These are phyloP conservation scores for Mucor mucedo DNA, from an alignment of 371 early-diverging fungal genomes.

Conservation along the genomic window DNA sequence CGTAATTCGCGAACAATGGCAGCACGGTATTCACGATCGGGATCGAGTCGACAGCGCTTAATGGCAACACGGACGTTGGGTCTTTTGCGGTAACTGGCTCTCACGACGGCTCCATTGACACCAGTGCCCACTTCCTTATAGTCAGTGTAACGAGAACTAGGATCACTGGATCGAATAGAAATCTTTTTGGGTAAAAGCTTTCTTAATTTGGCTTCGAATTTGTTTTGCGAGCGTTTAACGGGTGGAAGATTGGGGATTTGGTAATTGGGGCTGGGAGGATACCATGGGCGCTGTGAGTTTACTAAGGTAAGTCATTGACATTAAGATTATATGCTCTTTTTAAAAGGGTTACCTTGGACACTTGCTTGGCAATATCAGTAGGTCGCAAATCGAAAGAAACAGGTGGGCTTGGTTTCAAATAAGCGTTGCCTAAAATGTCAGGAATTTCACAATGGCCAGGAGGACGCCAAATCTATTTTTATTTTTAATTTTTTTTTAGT, in stretches of 20 bases:
- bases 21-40: constrained; percentile 50
- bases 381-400: constrained; percentile 44
- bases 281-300: constrained; percentile 38
- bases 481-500: neutral
- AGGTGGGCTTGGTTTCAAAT: constrained; percentile 48
- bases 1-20: constrained; percentile 51
- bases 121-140: constrained; percentile 53
- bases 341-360: constrained; percentile 39
- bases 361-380: constrained; percentile 45
- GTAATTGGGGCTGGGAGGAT: constrained; percentile 39
- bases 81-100: constrained; percentile 39
- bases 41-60: constrained; percentile 50
- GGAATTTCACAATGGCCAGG: constrained; percentile 57
- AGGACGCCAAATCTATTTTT: constrained; percentile 41
- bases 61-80: constrained; percentile 45
- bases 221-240: constrained; percentile 30
- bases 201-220: constrained; percentile 34
- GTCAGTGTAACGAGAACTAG: constrained; percentile 36
- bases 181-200: constrained; percentile 41
- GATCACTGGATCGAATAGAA: constrained; percentile 42
- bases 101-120: constrained; percentile 54
- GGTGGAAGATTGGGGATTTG: constrained; percentile 38
- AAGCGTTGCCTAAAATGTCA: constrained; percentile 54
- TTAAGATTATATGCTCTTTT: neutral
- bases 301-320: neutral